Evolutionary conservation across 1,139 yeast genomes (phyloP).

Genomic region (Scheffersomyces cryptocercus): DNA sequence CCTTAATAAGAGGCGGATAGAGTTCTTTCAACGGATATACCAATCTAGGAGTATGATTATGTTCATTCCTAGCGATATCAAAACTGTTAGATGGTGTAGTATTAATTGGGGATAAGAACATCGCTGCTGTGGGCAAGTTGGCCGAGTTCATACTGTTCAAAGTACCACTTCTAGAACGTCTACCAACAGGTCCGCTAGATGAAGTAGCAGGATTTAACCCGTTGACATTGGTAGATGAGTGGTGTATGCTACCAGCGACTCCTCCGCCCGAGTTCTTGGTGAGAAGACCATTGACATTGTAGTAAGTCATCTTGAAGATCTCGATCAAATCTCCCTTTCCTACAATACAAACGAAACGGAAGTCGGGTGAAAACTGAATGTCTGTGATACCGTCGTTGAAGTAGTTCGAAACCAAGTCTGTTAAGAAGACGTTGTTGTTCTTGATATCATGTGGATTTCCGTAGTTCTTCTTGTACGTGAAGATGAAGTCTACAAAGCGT

Average conservation of each 20-base stretch:
- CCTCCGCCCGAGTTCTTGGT: slow-evolving; percentile 13
- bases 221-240: slow-evolving; percentile 15
- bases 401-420: slow-evolving; percentile 66
- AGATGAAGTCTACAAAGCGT: slow-evolving; percentile 52
- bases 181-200: slow-evolving; percentile 11
- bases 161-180: slow-evolving; percentile 43
- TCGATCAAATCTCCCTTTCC: slow-evolving; percentile 64
- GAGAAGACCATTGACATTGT: slow-evolving; percentile 36
- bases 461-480: slow-evolving; percentile 14
- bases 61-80: slow-evolving; percentile 16
- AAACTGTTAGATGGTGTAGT: slow-evolving; percentile 23
- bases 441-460: slow-evolving; percentile 9
- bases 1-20: slow-evolving; percentile 42
- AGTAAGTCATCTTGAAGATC: slow-evolving; percentile 48
- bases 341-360: slow-evolving; percentile 56
- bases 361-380: slow-evolving; percentile 64
- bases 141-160: slow-evolving; percentile 29
- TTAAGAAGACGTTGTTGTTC: slow-evolving; percentile 39
- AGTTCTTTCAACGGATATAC: slow-evolving; percentile 8
- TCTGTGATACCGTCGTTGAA: slow-evolving; percentile 64
- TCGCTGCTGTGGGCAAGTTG: slow-evolving; percentile 7
- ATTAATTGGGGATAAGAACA: slow-evolving; percentile 22
- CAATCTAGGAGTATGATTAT: not conserved
- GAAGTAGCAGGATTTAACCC: slow-evolving; percentile 5
- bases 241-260: slow-evolving; percentile 9